phyloP scores from a whole-genome alignment of 495 filamentous ascomycete genomes.

The Neurospora sp. region DNA sequence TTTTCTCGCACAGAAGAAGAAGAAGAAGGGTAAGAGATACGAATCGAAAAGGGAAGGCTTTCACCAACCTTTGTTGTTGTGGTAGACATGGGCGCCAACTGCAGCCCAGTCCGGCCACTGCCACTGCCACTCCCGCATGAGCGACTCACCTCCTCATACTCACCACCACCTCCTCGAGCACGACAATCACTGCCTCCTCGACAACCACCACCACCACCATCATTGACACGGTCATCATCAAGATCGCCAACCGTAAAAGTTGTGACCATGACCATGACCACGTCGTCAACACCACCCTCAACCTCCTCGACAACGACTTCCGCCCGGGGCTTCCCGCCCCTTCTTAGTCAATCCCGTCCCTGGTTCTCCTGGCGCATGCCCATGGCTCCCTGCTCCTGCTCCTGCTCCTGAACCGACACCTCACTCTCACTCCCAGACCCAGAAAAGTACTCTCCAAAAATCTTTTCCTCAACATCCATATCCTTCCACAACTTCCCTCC shows the following conservation, averaged over 20 bases:
- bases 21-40: not conserved
- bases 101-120: too few relatives aligned
- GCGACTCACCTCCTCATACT: too few relatives aligned
- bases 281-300: not conserved
- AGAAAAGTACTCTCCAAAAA: conserved; percentile 32
- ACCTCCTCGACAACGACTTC: not conserved
- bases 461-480: conserved; percentile 29
- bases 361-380: conserved; percentile 20
- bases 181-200: not conserved
- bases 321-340: conserved; percentile 30
- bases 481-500: conserved; percentile 20
- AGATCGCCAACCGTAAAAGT: not conserved
- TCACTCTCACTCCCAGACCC: not conserved
- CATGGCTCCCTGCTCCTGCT: conserved; percentile 11
- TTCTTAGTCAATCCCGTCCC: conserved; percentile 30
- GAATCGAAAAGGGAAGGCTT: not conserved
- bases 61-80: too few relatives aligned
- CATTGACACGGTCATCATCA: not conserved
- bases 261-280: not conserved
- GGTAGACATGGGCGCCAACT: too few relatives aligned
- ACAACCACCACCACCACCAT: not conserved
- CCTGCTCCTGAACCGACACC: not conserved
- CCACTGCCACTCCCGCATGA: too few relatives aligned
- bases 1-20: not conserved
- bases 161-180: too few relatives aligned